phyloP scores from a whole-genome alignment of 768 basidiomycete genomes.

The Psilocybe azurescens region DNA sequence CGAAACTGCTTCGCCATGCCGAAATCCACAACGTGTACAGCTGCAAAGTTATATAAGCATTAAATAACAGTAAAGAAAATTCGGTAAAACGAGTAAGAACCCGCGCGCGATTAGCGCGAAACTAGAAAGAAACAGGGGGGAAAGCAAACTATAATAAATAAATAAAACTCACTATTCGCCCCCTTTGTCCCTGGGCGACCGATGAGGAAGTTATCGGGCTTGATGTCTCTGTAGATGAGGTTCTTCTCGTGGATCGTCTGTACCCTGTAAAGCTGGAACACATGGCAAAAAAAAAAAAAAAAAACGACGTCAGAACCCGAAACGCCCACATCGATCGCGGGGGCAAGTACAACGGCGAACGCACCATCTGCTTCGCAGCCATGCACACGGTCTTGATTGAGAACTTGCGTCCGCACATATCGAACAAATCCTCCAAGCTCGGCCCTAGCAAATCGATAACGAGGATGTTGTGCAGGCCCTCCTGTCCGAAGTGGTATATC shows the following conservation, averaged over 20 bases:
- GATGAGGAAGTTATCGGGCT: slow-evolving; percentile 98
- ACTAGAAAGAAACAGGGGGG: neutral
- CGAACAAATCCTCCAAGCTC: slow-evolving; percentile 96
- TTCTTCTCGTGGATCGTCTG: slow-evolving; percentile 99
- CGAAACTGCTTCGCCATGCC: slow-evolving; percentile 99
- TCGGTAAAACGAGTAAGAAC: neutral
- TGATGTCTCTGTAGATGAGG: slow-evolving; percentile 99
- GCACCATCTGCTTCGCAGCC: slow-evolving; percentile 96
- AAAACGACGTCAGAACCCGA: neutral
- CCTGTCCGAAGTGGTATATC: slow-evolving; percentile 99
- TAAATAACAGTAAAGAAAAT: neutral
- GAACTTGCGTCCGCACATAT: slow-evolving; percentile 99
- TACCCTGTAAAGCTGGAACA: slow-evolving; percentile 81
- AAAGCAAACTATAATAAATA: neutral
- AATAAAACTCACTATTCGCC: slow-evolving; percentile 68
- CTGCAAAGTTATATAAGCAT: slow-evolving; percentile 38
- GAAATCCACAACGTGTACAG: slow-evolving; percentile 96
- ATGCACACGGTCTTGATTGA: slow-evolving; percentile 98
- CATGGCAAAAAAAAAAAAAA: neutral
- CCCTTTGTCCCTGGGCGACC: slow-evolving; percentile 93
- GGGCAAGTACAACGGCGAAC: slow-evolving; percentile 22
- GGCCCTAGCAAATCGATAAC: slow-evolving; percentile 98
- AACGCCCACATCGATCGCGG: neutral
- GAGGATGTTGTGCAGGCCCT: slow-evolving; percentile 97
- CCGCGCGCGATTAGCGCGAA: neutral